Base-by-base conservation (phyloP, 1,139 yeast species). In the Yamadazyma triangularis region DNA sequence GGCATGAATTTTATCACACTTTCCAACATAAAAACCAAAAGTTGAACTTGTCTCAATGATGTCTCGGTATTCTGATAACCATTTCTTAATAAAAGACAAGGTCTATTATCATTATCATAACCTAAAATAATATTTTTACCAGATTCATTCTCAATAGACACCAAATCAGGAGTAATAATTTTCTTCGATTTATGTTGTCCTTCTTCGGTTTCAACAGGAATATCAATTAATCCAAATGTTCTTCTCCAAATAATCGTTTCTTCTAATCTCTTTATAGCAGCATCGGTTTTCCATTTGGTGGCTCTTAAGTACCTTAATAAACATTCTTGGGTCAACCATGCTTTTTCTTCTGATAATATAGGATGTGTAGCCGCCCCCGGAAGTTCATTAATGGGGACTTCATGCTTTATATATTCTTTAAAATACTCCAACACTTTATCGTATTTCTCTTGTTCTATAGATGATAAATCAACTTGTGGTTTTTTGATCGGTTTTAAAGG, bases 291-390 rank as follows among this genome's bases (percentile, higher is more conserved):
- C 75, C 75, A 69, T 41, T 67, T 68, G 27, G 73, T 64, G 26
- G 75, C 75, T 25, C 73, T 50, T 32, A 68, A 53, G 45, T 69
- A 69, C 32, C 75, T 48, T 36, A 68, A 60, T 35, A 69, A 64
- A 40, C 74, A 68, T 42, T 69, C 75, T 41, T 70, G 50, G 2
- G 73, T 66, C 31, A 91, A 63, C 96, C 97, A 91, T 1, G 94
- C 85, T 50, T 76, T 77, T 53, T 91, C 97, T 35, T 66, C 73
- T 11, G 63, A 73, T 12, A 53, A 35, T 4, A 62, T 35, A 2
- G 56, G 51, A 33, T 52, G 51, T 2, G 44, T 45, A 4, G 41
- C 36, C 4, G 59, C 51, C 8, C 41, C 44, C 7, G 42, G 34
- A 15, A 35, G 38, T 14, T 52, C 60, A 31, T 39, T 47, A 1